These are phyloP conservation scores for Ceraceosorus guamensis DNA, from an alignment of 1,284 basidiomycete species.

Conservation along the genomic window DNA sequence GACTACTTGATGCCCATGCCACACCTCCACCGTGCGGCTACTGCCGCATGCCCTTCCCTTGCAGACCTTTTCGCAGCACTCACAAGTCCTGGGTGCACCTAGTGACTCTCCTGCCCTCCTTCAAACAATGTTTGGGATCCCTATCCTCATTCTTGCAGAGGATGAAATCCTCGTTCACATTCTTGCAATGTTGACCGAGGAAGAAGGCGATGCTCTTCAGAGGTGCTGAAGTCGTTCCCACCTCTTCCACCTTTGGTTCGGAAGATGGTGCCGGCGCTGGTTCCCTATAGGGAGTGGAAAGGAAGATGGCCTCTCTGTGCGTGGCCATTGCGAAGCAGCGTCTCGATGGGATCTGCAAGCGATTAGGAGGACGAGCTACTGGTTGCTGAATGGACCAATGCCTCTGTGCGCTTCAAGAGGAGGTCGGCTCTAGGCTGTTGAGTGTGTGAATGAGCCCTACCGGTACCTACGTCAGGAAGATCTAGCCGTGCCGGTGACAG, in stretches of 20 bases:
- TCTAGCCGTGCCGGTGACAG: too few relatives aligned
- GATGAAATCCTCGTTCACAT: conserved; percentile 99
- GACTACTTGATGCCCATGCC: too few relatives aligned
- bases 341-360: too few relatives aligned
- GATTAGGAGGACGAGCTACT: too few relatives aligned
- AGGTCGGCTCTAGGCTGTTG: too few relatives aligned
- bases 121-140: conserved; percentile 85
- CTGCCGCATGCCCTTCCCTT: too few relatives aligned
- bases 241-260: conserved; percentile 73
- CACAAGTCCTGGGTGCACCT: conserved; percentile 90
- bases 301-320: conserved; percentile 45
- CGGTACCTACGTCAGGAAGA: too few relatives aligned
- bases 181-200: conserved; percentile 89
- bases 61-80: conserved; percentile 44
- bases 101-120: conserved; percentile 92
- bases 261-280: conserved; percentile 37
- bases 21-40: too few relatives aligned
- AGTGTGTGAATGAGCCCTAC: too few relatives aligned
- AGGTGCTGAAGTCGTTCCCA: conserved; percentile 85
- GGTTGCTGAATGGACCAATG: too few relatives aligned
- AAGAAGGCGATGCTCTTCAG: conserved; percentile 96
- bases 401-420: too few relatives aligned
- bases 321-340: conserved; percentile 33
- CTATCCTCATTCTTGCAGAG: conserved; percentile 89
- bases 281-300: conserved; percentile 45